Evolutionary conservation across 495 filamentous ascomycete genomes (phyloP), one percentile per base, ranked within the genome.

Genomic region (Xylaria palmicola): DNA sequence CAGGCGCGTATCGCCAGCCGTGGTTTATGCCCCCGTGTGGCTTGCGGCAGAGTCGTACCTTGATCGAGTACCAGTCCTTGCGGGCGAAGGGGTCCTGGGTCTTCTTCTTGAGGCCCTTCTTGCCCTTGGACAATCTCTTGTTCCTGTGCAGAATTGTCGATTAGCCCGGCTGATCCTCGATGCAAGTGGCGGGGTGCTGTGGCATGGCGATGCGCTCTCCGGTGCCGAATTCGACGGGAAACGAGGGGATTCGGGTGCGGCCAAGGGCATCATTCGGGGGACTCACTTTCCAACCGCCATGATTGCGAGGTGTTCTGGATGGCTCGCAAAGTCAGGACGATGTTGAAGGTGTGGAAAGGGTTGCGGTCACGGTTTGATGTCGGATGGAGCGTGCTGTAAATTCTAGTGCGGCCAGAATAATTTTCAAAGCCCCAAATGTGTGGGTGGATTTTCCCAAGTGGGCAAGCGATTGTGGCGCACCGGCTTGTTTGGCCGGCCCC

Each of bases 101-200:
- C 81, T 90, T 93, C 94, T 98, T 98, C 91, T 98, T 98, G 73
- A 98, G 87, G 77, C 94, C 94, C 88, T 98, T 98, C 91, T 98
- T 98, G 84, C 94, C 95, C 85, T 98, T 98, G 52, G 94, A 98
- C 83, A 98, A 86, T 79, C 94, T 90, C 91, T 98, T 98, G 86
- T 98, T 98, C 90, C 95, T 98, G 73, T 79, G 72, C 40, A 74
- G 75, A 73, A 78, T 75, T 73, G 79, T 80, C 72, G 71, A 76
- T 83, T 77, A 81, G 80, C 71, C 51, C 67, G 66, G 50, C 44
- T 53, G 62, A 65, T 62, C 60, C 57, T 62, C 36, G 52, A 53
- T 65, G 30, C 24, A 45, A 66, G 65, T 62, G 50, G 48, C 53
- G 56, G 61, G 59, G 58, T 62, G 43, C 36, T 29, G 51, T 49